These are phyloP conservation scores for Pythium coloratum DNA, from an alignment of 352 stramenopile species.

Conservation along the genomic window DNA sequence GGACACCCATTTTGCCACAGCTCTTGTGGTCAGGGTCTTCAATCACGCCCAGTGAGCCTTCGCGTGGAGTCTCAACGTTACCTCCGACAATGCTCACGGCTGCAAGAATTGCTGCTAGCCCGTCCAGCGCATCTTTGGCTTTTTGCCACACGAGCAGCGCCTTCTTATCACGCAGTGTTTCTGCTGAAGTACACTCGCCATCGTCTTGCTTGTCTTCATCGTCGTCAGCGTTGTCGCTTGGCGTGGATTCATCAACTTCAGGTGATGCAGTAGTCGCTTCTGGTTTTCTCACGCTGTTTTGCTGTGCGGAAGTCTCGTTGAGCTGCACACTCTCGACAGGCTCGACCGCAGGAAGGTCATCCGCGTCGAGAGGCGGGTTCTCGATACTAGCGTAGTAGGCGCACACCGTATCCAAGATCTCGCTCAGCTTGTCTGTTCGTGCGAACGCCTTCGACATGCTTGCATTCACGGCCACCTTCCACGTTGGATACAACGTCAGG, in stretches of 20 bases:
- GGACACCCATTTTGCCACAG: conserved; percentile 43
- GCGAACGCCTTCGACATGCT: conserved; percentile 53
- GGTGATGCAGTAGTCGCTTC: conserved; percentile 51
- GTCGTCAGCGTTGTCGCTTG: conserved; percentile 20
- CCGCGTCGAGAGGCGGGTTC: conserved; percentile 20
- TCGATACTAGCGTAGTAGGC: conserved; percentile 64
- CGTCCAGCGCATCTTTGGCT: conserved; percentile 69
- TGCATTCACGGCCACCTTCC: conserved; percentile 78
- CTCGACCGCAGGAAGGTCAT: conserved; percentile 15
- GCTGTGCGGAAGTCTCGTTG: conserved; percentile 27
- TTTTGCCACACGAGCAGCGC: conserved; percentile 71
- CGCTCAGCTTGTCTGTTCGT: conserved; percentile 45
- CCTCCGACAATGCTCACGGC: conserved; percentile 74
- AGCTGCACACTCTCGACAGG: conserved; percentile 22
- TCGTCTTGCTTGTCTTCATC: conserved; percentile 23
- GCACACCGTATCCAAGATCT: conserved; percentile 65
- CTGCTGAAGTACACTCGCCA: neutral
- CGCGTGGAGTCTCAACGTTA: conserved; percentile 65
- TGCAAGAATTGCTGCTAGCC: conserved; percentile 53
- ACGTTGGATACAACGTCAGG: conserved; percentile 73
- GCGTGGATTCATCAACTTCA: conserved; percentile 54
- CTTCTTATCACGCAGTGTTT: conserved; percentile 55
- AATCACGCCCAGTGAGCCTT: conserved; percentile 60
- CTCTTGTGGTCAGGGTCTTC: conserved; percentile 44
- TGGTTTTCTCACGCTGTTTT: conserved; percentile 45